Base-by-base conservation (phyloP, 129 eudicot genomes). In the Flaveria linearis region DNA sequence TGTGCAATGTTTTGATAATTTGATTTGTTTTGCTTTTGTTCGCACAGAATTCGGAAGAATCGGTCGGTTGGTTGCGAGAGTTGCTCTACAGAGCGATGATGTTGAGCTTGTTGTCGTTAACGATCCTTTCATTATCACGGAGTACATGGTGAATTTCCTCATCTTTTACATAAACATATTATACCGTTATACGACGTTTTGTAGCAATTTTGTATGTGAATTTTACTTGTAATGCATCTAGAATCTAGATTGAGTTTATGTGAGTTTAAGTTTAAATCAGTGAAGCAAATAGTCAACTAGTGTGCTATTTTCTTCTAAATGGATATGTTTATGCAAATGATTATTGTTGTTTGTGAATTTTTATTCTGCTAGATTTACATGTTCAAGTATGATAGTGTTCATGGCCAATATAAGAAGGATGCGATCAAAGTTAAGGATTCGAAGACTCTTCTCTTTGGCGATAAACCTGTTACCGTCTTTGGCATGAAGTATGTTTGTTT, bases 371-470 rank as follows among this genome's bases (percentile, higher is more conserved):
- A 91, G 97, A 89, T 84, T 50, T 91, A 91, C 79, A 91, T 91
- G 97, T 91, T 91, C 85, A 91, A 91, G 73, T 91, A 91, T 57
- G 97, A 91, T 39, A 87, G 81, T 78, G 97, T 91, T 69, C 97
- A 91, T 71, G 96, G 96, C 65, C 82, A 64, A 73, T 91, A 89
- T 88, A 91, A 88, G 17, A 79, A 85, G 65, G 60, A 82, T 42
- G 96, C 89, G 13, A 66, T 91, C 26, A 85, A 49, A 58, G 88
- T 87, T 45, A 89, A 89, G 84, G 96, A 91, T 79, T 72, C 80
- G 0, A 87, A 85, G 81, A 91, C 97, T 66, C 92, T 91, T 69
- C 85, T 91, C 73, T 86, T 91, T 82, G 95, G 97, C 18, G 90
- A 85, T 4, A 83, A 77, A 55, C 78, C 97, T 17, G 88, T 91